Evolutionary conservation across 148 eudicot species (phyloP), one percentile per base, ranked within the genome.

Genomic region (Vaccinium corymbosum): DNA sequence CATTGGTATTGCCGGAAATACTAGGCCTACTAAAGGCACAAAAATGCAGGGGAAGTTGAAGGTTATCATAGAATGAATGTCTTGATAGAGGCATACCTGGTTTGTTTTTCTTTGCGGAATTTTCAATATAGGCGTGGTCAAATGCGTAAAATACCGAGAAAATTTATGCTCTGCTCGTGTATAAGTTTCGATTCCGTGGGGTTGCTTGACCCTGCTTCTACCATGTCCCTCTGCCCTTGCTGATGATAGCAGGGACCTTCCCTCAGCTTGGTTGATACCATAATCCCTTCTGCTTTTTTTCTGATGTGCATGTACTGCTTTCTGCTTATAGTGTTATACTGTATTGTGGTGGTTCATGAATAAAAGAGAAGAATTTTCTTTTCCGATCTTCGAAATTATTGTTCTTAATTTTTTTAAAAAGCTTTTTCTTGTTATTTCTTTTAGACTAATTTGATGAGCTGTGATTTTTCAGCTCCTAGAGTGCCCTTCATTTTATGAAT

Each of bases 401-500:
- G 35, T 77, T 83, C n/a, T 49, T n/a, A 11, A 35, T 56, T 22
- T 27, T 68, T 61, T 15, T 0, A 12, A 42, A 22, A 22, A 25
- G 9, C 13, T 86, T 35, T 16, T 27, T 50, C 20, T 70, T 32
- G 35, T 73, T 17, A 22, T 17, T 61, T 51, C 77, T 29, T 62
- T 71, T 68, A 6, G n/a, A 83, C 25, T 51, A 22, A 74, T 50
- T 53, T 3, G 14, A 15, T 6, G 56, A 46, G 22, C 14, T 80
- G 3, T 74, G 42, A 81, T 86, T 3, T 87, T 88, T 38, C 95
- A 97, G 99, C 93, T 97, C 59, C 89, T 97, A 83, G 98, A 97
- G 79, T 97, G 99, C 77, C 98, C 99, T 16, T 97, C 99, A 80
- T 88, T 97, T 57, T 97, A 95, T 83, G 99, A 97, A 85, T 90